phyloP scores from a whole-genome alignment of 805 yeast genomes.

The Blastobotrys americana region DNA sequence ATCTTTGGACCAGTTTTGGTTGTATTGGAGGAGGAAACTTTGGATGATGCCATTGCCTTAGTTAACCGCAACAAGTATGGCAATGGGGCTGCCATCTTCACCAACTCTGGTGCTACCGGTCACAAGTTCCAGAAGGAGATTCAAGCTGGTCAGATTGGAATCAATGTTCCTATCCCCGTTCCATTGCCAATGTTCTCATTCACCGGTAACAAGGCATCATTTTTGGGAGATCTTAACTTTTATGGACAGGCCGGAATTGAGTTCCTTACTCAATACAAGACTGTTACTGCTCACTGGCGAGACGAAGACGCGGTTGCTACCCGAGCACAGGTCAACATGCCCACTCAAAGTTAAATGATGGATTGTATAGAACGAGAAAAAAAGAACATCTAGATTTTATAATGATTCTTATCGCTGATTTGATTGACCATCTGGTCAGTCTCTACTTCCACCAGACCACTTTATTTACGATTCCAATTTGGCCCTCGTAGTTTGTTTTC shows the following conservation, averaged over 20 bases:
- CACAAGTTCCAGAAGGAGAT: slow-evolving; percentile 61
- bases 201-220: slow-evolving; percentile 69
- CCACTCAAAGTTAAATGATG: slow-evolving; percentile 50
- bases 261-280: slow-evolving; percentile 68
- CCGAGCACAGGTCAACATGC: slow-evolving; percentile 60
- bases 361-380: too few relatives aligned
- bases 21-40: slow-evolving; percentile 52
- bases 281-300: slow-evolving; percentile 65
- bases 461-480: too few relatives aligned
- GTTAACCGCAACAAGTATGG: slow-evolving; percentile 60
- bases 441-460: too few relatives aligned
- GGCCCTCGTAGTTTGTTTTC: too few relatives aligned
- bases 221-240: slow-evolving; percentile 72
- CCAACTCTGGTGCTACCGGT: slow-evolving; percentile 61
- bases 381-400: too few relatives aligned
- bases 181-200: slow-evolving; percentile 77
- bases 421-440: too few relatives aligned
- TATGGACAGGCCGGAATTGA: slow-evolving; percentile 71
- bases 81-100: slow-evolving; percentile 65
- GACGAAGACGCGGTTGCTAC: slow-evolving; percentile 41
- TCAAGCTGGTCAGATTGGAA: slow-evolving; percentile 71
- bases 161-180: slow-evolving; percentile 74
- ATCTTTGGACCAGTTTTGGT: slow-evolving; percentile 71
- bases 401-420: too few relatives aligned
- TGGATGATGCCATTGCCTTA: slow-evolving; percentile 61